Evolutionary conservation across 306 rosid species (phyloP), one percentile per base, ranked within the genome.

Genomic region (Prunus armeniaca): DNA sequence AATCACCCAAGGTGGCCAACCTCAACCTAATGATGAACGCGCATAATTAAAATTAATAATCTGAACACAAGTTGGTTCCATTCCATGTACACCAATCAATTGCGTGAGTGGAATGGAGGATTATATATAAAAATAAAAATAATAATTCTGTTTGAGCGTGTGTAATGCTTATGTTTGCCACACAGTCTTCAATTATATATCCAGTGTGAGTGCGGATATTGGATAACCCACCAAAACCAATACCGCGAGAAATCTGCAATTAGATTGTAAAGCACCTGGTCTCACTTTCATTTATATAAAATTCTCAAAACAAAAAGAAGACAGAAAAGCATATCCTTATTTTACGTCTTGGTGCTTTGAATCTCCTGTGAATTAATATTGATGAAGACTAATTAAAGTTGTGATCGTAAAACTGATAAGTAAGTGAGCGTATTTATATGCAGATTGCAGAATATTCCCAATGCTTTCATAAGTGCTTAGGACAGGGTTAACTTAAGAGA

Each of bases 121-220:
- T 82, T 73, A 49, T 28, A 28, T 28, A 28, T 3, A 28, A 2
- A 28, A 2, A 28, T 28, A 2, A 2, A 28, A 2, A 28, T 28
- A 71, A 41, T 28, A 75, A 49, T 30, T 28, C 30, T 12, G 60
- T 81, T 38, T 25, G 82, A 46, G 82, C 27, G 81, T 80, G 77
- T 24, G 77, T 24, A 54, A 34, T 56, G 66, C 79, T 67, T 54
- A 68, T 68, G 87, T 47, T 32, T 15, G 76, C 15, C 82, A 80
- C 84, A 62, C 79, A 52, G 34, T 30, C 54, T 60, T 11, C 74
- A n/a, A 58, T 69, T 3, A 34, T 50, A 43, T 7, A 13, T 0
- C 28, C 46, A 67, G 6, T 41, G 38, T 32, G 7, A 32, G 38
- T 32, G 38, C 6, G 38, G 38, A 55, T 79, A 41, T 9, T 50